Evolutionary conservation across 495 filamentous ascomycete genomes (phyloP).

Genomic region (Penicillium odoratum): DNA sequence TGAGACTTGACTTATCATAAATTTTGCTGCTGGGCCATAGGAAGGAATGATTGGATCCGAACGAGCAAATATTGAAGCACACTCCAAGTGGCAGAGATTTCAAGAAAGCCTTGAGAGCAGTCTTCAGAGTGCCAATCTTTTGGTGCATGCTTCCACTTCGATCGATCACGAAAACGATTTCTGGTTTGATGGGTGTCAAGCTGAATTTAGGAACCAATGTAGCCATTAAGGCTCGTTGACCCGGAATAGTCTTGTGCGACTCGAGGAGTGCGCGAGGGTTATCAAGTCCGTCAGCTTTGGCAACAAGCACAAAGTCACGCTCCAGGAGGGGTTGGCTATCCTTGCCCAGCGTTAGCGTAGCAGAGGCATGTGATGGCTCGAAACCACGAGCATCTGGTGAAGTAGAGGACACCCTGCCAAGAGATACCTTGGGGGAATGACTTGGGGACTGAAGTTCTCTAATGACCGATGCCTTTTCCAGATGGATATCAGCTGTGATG

Average conservation of each 20-base stretch:
- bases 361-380: conserved; percentile 57
- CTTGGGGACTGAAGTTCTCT: conserved; percentile 61
- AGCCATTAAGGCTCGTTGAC: conserved; percentile 65
- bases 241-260: conserved; percentile 56
- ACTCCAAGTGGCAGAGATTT: conserved; percentile 66
- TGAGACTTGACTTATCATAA: conserved; percentile 53
- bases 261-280: conserved; percentile 63
- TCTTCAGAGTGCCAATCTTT: conserved; percentile 54
- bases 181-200: conserved; percentile 52
- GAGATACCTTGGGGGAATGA: conserved; percentile 63
- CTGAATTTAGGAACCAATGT: conserved; percentile 67
- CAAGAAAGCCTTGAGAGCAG: conserved; percentile 65
- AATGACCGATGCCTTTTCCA: conserved; percentile 56
- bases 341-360: conserved; percentile 42
- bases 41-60: conserved; percentile 53
- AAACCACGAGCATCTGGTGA: conserved; percentile 34
- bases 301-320: conserved; percentile 53
- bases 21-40: conserved; percentile 59
- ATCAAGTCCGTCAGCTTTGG: conserved; percentile 55
- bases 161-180: conserved; percentile 72
- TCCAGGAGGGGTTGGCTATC: conserved; percentile 16
- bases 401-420: conserved; percentile 56
- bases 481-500: conserved; percentile 60
- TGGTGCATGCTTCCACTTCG: conserved; percentile 64
- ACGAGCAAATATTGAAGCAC: conserved; percentile 76